Percentiles rank a stretch among this genome's conserved stretches.
phyloP scores from a whole-genome alignment of 2,329 filamentous ascomycete genomes.

The Aspergillus sp. region DNA sequence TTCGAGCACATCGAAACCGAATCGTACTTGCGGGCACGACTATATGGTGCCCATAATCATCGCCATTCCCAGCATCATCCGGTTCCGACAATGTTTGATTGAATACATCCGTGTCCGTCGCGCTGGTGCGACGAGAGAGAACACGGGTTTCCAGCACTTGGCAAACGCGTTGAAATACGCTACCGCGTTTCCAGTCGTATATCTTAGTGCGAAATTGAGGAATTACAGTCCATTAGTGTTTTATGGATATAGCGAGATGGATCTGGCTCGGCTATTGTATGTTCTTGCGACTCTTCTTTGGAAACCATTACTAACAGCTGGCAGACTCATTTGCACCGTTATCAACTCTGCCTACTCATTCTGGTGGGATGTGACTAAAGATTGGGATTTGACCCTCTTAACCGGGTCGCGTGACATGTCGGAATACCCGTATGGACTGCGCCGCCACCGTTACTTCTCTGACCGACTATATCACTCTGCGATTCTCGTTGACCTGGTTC shows the following conservation, averaged over 20 bases:
- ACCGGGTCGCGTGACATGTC: constrained; percentile 53
- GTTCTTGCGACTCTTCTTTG: constrained; percentile 7
- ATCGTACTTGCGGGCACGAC: constrained; percentile 72
- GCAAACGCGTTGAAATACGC: constrained; percentile 93
- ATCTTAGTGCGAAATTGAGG: constrained; percentile 68
- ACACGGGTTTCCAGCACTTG: constrained; percentile 78
- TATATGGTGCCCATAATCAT: constrained; percentile 80
- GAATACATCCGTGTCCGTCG: constrained; percentile 70
- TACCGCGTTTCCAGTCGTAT: constrained; percentile 87
- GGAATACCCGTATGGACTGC: constrained; percentile 69
- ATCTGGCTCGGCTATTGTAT: constrained; percentile 51
- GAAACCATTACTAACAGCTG: not conserved
- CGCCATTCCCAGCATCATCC: constrained; percentile 73
- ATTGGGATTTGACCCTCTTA: constrained; percentile 91
- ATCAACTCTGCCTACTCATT: constrained; percentile 92
- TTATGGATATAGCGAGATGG: constrained; percentile 47
- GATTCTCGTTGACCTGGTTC: constrained; percentile 67
- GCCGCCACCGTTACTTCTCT: constrained; percentile 66
- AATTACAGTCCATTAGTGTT: constrained; percentile 48
- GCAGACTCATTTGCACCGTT: constrained; percentile 65
- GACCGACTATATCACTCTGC: constrained; percentile 74
- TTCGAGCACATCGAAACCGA: constrained; percentile 71
- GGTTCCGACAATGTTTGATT: constrained; percentile 83
- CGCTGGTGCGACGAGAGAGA: constrained; percentile 41
- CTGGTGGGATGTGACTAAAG: constrained; percentile 94